A percentile compares a stretch with the other conserved stretches of the same genome.
These are phyloP conservation scores for Melaleuca alternifolia DNA, from an alignment of 345 rosid genomes.

Conservation along the genomic window DNA sequence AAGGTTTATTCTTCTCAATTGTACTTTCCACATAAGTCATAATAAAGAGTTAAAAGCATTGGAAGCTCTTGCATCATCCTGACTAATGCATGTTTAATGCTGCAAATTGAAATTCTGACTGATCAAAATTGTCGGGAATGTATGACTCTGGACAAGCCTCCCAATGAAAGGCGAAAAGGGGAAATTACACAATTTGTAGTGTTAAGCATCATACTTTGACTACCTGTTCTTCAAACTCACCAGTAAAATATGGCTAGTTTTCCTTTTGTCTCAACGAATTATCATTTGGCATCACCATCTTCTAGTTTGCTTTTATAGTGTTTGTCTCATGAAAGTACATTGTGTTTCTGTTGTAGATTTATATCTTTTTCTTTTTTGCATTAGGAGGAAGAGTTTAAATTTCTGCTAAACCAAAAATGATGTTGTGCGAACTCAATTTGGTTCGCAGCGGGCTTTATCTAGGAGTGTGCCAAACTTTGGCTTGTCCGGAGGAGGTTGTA, in stretches of 20 bases:
- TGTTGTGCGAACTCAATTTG: slow-evolving; percentile 82
- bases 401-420: background rate
- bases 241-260: background rate
- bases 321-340: background rate
- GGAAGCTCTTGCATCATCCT: background rate
- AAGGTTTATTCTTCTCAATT: no score
- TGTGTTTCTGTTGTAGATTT: background rate
- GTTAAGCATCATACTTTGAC: background rate
- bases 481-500: slow-evolving; percentile 68
- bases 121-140: background rate
- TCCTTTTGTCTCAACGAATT: background rate
- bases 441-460: slow-evolving; percentile 83
- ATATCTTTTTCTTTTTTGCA: background rate
- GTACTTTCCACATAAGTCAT: no score
- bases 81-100: background rate
- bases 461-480: slow-evolving; percentile 78
- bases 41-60: background rate
- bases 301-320: background rate
- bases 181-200: background rate
- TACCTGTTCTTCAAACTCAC: background rate
- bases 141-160: background rate
- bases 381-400: background rate
- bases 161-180: background rate
- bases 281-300: background rate
- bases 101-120: background rate